phyloP scores from a whole-genome alignment of 2,329 filamentous ascomycete species.

The Fusarium algeriense region DNA sequence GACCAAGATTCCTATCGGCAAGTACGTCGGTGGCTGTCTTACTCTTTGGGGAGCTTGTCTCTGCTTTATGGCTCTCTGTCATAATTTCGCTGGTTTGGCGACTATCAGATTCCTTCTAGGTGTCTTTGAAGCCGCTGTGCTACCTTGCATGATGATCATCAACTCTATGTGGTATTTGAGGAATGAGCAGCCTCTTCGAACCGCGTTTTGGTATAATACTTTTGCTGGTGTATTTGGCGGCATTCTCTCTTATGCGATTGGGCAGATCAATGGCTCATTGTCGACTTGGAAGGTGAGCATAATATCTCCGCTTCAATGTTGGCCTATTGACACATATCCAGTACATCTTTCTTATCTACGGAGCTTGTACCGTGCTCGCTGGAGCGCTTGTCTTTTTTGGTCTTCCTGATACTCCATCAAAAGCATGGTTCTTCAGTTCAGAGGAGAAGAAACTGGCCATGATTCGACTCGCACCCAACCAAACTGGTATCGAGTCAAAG shows the following conservation, averaged over 20 bases:
- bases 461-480: neutral
- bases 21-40: constrained; percentile 40
- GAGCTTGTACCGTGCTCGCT: constrained; percentile 2
- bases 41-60: constrained; percentile 38
- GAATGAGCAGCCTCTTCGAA: constrained; percentile 49
- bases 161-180: constrained; percentile 52
- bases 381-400: constrained; percentile 8
- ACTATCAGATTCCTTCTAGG: constrained; percentile 49
- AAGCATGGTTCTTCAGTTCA: constrained; percentile 3
- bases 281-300: constrained; percentile 39
- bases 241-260: constrained; percentile 49
- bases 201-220: constrained; percentile 51
- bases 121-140: constrained; percentile 46
- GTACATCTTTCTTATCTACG: constrained; percentile 47
- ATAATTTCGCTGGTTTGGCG: constrained; percentile 43
- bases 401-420: constrained; percentile 7
- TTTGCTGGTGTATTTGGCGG: constrained; percentile 51
- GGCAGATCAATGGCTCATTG: constrained; percentile 43
- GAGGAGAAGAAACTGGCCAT: constrained; percentile 7
- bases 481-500: constrained; percentile 3
- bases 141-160: constrained; percentile 48
- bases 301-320: too few species aligned
- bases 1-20: constrained; percentile 34
- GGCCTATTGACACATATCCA: neutral
- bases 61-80: constrained; percentile 44